A percentile compares a stretch with the other conserved stretches of the same genome.
These are phyloP conservation scores for Thymus quinquecostatus DNA, from an alignment of 257 asterid species.

Conservation along the genomic window DNA sequence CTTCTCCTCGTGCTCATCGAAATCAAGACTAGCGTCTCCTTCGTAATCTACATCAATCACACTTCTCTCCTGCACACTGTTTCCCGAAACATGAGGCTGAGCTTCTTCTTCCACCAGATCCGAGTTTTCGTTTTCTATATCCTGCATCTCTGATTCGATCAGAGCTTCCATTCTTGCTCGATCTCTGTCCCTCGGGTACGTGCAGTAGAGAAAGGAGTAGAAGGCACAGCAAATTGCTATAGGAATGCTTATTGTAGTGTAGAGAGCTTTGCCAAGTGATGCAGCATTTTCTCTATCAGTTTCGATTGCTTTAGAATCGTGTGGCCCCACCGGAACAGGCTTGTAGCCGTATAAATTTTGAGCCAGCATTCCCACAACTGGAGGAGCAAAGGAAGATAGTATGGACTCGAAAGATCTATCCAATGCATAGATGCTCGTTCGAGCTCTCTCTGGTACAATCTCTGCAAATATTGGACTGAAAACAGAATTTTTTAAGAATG, in stretches of 20 bases:
- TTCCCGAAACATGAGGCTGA: constrained; percentile 34
- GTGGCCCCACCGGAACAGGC: constrained; percentile 53
- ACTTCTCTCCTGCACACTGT: constrained; percentile 39
- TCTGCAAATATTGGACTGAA: constrained; percentile 88
- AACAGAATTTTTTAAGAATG: not conserved
- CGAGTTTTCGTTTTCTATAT: constrained; percentile 40
- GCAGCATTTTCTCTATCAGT: constrained; percentile 79
- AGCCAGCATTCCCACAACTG: constrained; percentile 73
- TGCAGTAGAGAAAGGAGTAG: constrained; percentile 76
- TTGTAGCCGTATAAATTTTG: constrained; percentile 72
- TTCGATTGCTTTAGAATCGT: constrained; percentile 41
- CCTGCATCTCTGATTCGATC: constrained; percentile 59
- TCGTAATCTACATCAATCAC: constrained; percentile 47
- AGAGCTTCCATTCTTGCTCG: constrained; percentile 73
- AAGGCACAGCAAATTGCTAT: constrained; percentile 63
- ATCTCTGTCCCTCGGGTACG: constrained; percentile 86
- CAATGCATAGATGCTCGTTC: constrained; percentile 81
- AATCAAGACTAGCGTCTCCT: constrained; percentile 40
- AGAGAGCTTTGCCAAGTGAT: constrained; percentile 87
- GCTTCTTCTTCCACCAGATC: constrained; percentile 35
- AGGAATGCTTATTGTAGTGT: constrained; percentile 88
- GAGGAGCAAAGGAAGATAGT: constrained; percentile 87
- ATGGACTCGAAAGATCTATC: constrained; percentile 83
- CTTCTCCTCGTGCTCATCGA: constrained; percentile 54
- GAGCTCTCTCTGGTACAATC: constrained; percentile 77